A percentile compares a stretch with the other conserved stretches of the same genome.
These are phyloP conservation scores for Drosera capensis DNA, from an alignment of 148 eudicot genomes.

Conservation along the genomic window DNA sequence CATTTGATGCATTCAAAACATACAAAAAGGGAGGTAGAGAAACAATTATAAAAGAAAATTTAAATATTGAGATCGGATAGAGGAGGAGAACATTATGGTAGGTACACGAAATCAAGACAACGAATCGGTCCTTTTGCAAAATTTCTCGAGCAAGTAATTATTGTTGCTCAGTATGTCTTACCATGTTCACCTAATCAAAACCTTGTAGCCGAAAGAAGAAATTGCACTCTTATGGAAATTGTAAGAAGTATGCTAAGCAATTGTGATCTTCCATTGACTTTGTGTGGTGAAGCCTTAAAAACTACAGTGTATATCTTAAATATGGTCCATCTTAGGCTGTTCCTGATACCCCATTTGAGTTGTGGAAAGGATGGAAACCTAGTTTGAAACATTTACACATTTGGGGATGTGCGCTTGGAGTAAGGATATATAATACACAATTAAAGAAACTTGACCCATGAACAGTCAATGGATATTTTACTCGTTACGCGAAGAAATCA, in stretches of 20 bases:
- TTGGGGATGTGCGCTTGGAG: constrained; percentile 7
- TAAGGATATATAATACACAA: constrained; percentile 1
- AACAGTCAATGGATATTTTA: constrained; percentile 1
- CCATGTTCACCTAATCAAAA: neutral
- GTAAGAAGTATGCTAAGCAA: neutral
- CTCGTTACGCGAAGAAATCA: neutral
- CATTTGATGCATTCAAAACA: neutral
- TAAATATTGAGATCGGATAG: neutral
- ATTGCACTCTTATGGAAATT: constrained; percentile 1
- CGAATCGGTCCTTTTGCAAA: neutral
- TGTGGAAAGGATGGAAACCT: constrained; percentile 2
- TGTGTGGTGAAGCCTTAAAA: constrained; percentile 5
- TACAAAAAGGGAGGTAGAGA: neutral
- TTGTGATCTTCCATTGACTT: neutral
- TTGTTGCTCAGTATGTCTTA: constrained; percentile 1
- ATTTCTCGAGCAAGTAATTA: too few species aligned
- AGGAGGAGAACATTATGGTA: neutral
- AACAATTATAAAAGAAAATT: neutral
- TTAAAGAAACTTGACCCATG: constrained; percentile 1
- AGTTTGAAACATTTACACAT: constrained; percentile 7
- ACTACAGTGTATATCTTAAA: constrained; percentile 1
- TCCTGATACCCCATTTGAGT: constrained; percentile 6
- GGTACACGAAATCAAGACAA: neutral
- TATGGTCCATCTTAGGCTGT: constrained; percentile 1
- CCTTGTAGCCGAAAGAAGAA: constrained; percentile 4